These are phyloP conservation scores for Boletus holoroseus DNA, from an alignment of 1,284 basidiomycete species.

Conservation along the genomic window DNA sequence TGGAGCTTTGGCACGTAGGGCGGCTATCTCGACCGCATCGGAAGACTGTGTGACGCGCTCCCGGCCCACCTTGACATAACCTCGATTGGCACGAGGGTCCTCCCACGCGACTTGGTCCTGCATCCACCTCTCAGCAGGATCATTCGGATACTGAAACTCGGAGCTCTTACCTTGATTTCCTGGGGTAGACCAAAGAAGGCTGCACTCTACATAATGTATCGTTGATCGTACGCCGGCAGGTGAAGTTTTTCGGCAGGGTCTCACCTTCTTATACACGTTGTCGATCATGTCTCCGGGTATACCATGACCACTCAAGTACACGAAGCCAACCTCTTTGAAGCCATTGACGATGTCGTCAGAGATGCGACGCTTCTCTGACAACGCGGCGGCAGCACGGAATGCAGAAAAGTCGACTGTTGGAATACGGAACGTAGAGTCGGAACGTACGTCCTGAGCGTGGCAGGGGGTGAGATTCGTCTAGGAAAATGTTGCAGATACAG, in stretches of 20 bases:
- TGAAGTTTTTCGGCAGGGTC: background rate
- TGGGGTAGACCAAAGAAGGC: conserved; percentile 67
- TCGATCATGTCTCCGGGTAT: conserved; percentile 50
- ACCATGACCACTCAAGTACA: conserved; percentile 68
- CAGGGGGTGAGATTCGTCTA: background rate
- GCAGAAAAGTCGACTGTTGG: conserved; percentile 75
- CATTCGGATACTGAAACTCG: background rate
- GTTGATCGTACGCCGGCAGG: background rate
- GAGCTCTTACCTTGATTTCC: conserved; percentile 50
- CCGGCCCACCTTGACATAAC: conserved; percentile 74
- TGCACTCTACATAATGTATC: conserved; percentile 46
- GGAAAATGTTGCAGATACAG: background rate
- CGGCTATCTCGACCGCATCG: conserved; percentile 68
- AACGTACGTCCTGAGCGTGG: conserved; percentile 22
- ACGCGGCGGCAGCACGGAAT: conserved; percentile 49
- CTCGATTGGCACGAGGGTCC: conserved; percentile 77
- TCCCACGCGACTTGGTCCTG: conserved; percentile 67
- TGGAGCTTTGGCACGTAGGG: conserved; percentile 64
- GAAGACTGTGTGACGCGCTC: conserved; percentile 75
- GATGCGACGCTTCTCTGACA: conserved; percentile 53
- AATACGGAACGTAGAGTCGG: conserved; percentile 45
- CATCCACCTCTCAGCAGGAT: background rate
- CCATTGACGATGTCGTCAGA: conserved; percentile 69
- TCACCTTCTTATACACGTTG: conserved; percentile 59
- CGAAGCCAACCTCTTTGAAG: conserved; percentile 73